Conservation (phyloP, 75 land plant species). For the Sequoiadendron giganteum region DNA sequence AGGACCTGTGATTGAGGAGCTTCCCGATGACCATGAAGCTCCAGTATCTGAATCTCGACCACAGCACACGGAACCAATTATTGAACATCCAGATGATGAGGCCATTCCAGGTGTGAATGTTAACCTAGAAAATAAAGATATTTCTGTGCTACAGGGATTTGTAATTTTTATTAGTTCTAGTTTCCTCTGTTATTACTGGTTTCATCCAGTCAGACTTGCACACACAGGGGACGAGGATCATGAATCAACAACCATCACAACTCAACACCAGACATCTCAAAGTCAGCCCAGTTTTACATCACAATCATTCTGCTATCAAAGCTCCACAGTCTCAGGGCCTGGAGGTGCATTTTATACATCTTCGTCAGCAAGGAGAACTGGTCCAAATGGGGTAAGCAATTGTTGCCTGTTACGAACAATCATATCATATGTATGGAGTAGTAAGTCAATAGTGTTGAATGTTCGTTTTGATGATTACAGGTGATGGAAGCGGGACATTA, state of each 20-base stretch:
- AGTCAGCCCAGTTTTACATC: neutral
- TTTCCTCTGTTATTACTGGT: neutral
- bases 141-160: neutral
- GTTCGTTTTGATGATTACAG: conserved; percentile 14
- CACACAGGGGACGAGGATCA: neutral
- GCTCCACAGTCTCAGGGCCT: conserved; percentile 38
- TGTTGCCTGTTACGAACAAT: neutral
- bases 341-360: conserved; percentile 39
- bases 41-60: conserved; percentile 1
- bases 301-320: conserved; percentile 31
- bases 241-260: neutral
- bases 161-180: neutral
- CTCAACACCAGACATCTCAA: neutral
- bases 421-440: neutral
- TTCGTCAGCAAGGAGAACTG: conserved; percentile 32
- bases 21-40: conserved; percentile 29
- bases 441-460: neutral
- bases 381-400: conserved; percentile 42
- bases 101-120: conserved; percentile 16
- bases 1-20: conserved; percentile 46
- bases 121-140: neutral
- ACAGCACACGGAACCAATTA: conserved; percentile 26
- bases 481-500: conserved; percentile 35
- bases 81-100: conserved; percentile 55
- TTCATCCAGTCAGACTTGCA: neutral